Evolutionary conservation across 257 asterid genomes (phyloP), one percentile per base, ranked within the genome.

Genomic region (Primulina tabacum): DNA sequence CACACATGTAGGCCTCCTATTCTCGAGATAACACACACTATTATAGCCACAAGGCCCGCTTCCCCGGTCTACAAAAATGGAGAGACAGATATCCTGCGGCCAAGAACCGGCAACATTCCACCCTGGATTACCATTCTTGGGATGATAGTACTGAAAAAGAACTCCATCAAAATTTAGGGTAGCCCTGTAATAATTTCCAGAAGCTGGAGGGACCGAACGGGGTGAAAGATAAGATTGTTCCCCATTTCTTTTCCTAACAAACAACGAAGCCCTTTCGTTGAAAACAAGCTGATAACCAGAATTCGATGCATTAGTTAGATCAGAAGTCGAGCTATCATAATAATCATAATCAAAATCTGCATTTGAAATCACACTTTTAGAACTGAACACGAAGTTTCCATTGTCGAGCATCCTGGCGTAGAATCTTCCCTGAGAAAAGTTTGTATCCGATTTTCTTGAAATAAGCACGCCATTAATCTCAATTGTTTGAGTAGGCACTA

Each of bases 1-100:
- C 3, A 37, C 60, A 70, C 96, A 89, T 18, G 33, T 43, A 7
- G 95, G 92, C 32, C 71, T 75, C 38, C 24, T 30, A 34, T 61
- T 68, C 28, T 52, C 62, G 6, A 87, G 30, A 0, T 47, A 58
- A 67, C 95, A 87, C 6, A 87, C 67, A 53, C 38, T 84, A 68
- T 87, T 87, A 53, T 72, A 89, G 5, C 95, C 96, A 52, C 95
- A 89, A 35, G 83, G 89, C 29, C 95, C 92, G 30, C 89, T 84
- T 17, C 88, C 92, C 3, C 0, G 17, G 0, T 10, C 7, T 50
- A 77, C 84, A 0, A 0, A 0, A 2, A 82, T 61, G 10, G 4
- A 4, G 0, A 2, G 0, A 24, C 96, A 89, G 24, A 21, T 83
- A 33, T 89, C 75, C 0, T 64, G 67, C 0, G 92, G 88, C 79